phyloP scores from a whole-genome alignment of 306 rosid genomes.

The Macrotyloma uniflorum region DNA sequence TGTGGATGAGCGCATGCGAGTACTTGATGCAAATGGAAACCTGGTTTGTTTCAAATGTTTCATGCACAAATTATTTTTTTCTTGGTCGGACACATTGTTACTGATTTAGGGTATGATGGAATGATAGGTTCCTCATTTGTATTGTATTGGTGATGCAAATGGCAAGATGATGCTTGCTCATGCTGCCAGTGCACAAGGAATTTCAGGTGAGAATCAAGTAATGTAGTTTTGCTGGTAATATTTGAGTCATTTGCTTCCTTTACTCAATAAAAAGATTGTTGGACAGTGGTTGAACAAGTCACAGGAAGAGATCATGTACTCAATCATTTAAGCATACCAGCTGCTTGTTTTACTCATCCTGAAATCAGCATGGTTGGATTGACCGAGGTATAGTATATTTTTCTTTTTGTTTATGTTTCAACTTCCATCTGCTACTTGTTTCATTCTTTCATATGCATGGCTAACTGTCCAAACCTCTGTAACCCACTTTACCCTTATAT shows the following conservation, averaged over 20 bases:
- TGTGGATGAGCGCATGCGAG: conserved; percentile 91
- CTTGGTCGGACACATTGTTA: conserved; percentile 31
- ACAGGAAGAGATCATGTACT: conserved; percentile 93
- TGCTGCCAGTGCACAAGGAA: conserved; percentile 99
- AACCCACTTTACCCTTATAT: neutral
- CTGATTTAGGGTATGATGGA: conserved; percentile 43
- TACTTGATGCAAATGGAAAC: conserved; percentile 78
- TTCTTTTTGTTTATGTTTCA: conserved; percentile 11
- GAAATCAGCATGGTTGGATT: conserved; percentile 98
- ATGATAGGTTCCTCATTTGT: conserved; percentile 82
- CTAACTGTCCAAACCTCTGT: conserved; percentile 7
- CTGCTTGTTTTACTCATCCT: conserved; percentile 97
- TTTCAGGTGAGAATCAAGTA: conserved; percentile 61
- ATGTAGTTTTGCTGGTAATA: conserved; percentile 14
- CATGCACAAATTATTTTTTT: conserved; percentile 8
- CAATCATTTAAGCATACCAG: conserved; percentile 94
- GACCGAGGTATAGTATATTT: conserved; percentile 65
- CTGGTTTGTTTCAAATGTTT: conserved; percentile 55
- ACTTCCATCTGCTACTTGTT: conserved; percentile 16
- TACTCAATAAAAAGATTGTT: neutral
- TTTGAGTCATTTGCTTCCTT: conserved; percentile 21
- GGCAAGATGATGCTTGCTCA: conserved; percentile 99
- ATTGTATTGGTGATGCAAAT: conserved; percentile 95
- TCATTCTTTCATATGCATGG: neutral
- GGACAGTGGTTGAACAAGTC: conserved; percentile 91